Conservation (phyloP, 2,329 filamentous ascomycete species). For the Colletotrichum trifolii region DNA sequence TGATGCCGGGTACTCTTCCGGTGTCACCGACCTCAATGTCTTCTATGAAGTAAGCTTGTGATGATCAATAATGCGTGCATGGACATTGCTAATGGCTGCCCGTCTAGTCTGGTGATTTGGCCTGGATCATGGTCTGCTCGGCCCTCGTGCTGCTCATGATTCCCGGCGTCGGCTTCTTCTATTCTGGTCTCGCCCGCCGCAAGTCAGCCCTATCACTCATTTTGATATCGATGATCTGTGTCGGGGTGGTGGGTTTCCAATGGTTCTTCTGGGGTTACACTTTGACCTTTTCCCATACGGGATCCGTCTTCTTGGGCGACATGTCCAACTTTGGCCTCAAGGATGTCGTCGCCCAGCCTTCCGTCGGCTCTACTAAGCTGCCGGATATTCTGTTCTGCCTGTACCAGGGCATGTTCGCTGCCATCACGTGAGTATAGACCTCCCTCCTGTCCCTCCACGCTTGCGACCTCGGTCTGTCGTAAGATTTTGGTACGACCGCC, state of each 20-base stretch:
- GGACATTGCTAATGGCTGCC: slow-evolving; percentile 11
- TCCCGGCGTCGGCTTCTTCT: slow-evolving; percentile 94
- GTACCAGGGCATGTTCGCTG: slow-evolving; percentile 90
- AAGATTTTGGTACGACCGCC: slow-evolving; percentile 11
- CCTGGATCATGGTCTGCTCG: slow-evolving; percentile 81
- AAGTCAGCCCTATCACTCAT: slow-evolving; percentile 90
- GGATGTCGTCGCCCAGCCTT: slow-evolving; percentile 80
- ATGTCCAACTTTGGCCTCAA: slow-evolving; percentile 84
- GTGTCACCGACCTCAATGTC: slow-evolving; percentile 79
- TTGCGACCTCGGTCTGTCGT: not conserved
- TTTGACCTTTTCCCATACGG: slow-evolving; percentile 83
- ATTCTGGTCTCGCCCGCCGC: slow-evolving; percentile 87
- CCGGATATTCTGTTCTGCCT: slow-evolving; percentile 87
- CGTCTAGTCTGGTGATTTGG: slow-evolving; percentile 78
- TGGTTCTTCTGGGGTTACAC: slow-evolving; percentile 98
- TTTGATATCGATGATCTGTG: slow-evolving; percentile 85
- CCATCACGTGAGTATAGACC: slow-evolving; percentile 77
- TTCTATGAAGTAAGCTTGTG: slow-evolving; percentile 76
- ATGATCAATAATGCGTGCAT: slow-evolving; percentile 7
- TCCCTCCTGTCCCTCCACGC: not conserved
- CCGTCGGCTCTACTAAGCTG: slow-evolving; percentile 75
- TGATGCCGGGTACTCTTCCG: slow-evolving; percentile 62
- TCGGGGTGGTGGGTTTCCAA: slow-evolving; percentile 84
- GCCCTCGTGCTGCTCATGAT: slow-evolving; percentile 92
- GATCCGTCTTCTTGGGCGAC: slow-evolving; percentile 81